A percentile compares a stretch with the other conserved stretches of the same genome.
phyloP scores from a whole-genome alignment of 2,329 filamentous ascomycete genomes.

The Alternaria brassicae region DNA sequence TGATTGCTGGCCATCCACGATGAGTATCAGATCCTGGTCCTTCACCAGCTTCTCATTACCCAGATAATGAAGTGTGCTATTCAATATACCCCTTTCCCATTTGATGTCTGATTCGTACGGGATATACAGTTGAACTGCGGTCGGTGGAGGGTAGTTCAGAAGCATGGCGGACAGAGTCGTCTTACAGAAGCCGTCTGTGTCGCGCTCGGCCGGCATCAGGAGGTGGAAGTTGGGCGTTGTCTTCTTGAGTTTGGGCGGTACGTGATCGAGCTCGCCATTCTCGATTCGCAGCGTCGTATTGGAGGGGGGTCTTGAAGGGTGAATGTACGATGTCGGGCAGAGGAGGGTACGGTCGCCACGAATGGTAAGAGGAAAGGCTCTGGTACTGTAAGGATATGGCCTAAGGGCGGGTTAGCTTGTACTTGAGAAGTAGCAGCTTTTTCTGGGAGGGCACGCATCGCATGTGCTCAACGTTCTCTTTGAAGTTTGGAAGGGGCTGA shows the following conservation, averaged over 20 bases:
- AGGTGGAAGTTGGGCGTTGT: conserved; percentile 60
- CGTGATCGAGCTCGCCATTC: conserved; percentile 37
- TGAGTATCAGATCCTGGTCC: conserved; percentile 67
- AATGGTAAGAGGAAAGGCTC: conserved; percentile 34
- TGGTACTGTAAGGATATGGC: conserved; percentile 37
- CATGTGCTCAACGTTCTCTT: background rate
- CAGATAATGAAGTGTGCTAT: conserved; percentile 58
- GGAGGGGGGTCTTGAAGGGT: conserved; percentile 42
- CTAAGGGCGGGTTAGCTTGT: conserved; percentile 20
- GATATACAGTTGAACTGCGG: conserved; percentile 57
- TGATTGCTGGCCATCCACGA: conserved; percentile 69
- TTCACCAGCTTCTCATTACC: conserved; percentile 56
- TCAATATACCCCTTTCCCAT: conserved; percentile 56
- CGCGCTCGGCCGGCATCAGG: conserved; percentile 59
- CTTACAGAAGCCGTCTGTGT: conserved; percentile 62
- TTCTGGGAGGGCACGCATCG: background rate
- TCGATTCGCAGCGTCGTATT: conserved; percentile 46
- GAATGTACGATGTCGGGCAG: conserved; percentile 34
- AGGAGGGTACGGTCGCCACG: conserved; percentile 41
- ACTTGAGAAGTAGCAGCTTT: background rate
- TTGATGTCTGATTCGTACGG: conserved; percentile 29
- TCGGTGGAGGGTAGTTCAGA: conserved; percentile 66
- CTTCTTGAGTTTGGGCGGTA: conserved; percentile 42
- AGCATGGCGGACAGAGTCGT: conserved; percentile 64
- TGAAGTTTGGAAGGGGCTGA: background rate